Evolutionary conservation across 108 stramenopile species (phyloP), one percentile per base, ranked within the genome.

Genomic region (Skeletonema tropicum): DNA sequence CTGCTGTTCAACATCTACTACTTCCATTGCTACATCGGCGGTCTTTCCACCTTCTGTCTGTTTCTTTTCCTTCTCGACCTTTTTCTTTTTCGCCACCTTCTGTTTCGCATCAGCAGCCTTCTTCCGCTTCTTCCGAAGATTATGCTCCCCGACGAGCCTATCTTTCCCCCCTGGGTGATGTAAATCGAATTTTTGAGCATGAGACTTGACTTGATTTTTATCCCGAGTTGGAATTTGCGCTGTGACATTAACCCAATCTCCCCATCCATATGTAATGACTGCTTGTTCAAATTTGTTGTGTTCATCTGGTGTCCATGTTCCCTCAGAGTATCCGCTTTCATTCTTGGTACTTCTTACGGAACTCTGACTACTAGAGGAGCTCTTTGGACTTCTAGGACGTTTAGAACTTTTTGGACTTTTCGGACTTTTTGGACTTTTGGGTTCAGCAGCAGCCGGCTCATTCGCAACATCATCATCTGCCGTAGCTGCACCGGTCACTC

Each of bases 141-240:
- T 55, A 11, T 62, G 59, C 31, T 49, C 31, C 45, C 41, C 23
- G 7, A 52, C 9, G 30, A 72, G 33, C 17, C 49, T 19, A 46
- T 29, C 62, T 39, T 35, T 63, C 45, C 60, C 71, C 15, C 12
- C 14, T 36, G 71, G 71, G 3, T 23, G 71, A 52, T 49, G 41
- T 32, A 39, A 14, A 8, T 26, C 42, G 55, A 68, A 58, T 23
- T 75, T 75, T 62, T 75, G 75, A 1, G 75, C 75, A 52, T 75
- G 75, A 48, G 63, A 57, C 42, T 75, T 75, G 15, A 68, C 60
- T 49, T 75, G 67, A 0, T 31, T 46, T 23, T 60, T 60, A 32
- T 59, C 42, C 23, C 66, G 41, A 5, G 75, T 62, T 45, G 60
- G 66, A 46, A 75, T 61, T 31, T 30, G 13, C 14, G 12, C 12